Conservation (phyloP, 1,284 basidiomycete genomes). For the Vanrija humicola region DNA sequence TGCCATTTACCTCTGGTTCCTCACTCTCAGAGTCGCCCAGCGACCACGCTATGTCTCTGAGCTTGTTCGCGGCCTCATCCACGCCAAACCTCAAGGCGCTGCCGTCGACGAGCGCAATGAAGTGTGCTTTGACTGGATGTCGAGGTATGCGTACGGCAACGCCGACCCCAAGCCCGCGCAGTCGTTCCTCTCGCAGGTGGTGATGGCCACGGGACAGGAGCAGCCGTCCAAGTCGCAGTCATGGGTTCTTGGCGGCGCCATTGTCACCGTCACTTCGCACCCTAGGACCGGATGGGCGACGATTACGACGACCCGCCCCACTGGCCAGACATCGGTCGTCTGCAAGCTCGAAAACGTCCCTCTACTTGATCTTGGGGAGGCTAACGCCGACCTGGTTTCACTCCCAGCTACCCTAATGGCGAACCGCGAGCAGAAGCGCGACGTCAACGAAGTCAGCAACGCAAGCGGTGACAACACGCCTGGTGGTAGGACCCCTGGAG, state of each 20-base stretch:
- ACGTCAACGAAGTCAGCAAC: constrained; percentile 5
- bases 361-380: constrained; percentile 73
- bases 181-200: constrained; percentile 68
- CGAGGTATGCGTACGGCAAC: constrained; percentile 89
- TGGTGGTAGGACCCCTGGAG: not conserved
- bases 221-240: constrained; percentile 55
- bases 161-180: constrained; percentile 84
- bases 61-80: constrained; percentile 79
- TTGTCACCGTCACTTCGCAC: constrained; percentile 77
- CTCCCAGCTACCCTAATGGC: constrained; percentile 69
- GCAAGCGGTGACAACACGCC: not conserved
- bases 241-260: constrained; percentile 82
- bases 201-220: constrained; percentile 42
- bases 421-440: constrained; percentile 54
- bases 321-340: constrained; percentile 79
- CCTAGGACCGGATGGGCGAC: constrained; percentile 83
- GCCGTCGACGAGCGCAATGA: constrained; percentile 85
- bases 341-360: constrained; percentile 88
- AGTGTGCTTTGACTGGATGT: constrained; percentile 97
- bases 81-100: constrained; percentile 75
- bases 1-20: constrained; percentile 92
- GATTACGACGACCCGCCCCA: constrained; percentile 78
- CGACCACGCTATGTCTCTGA: constrained; percentile 77
- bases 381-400: constrained; percentile 67
- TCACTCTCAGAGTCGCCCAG: constrained; percentile 80